Percentiles rank a stretch among this genome's conserved stretches.
These are phyloP conservation scores for Rhododendron vialii DNA, from an alignment of 148 eudicot species.

Conservation along the genomic window DNA sequence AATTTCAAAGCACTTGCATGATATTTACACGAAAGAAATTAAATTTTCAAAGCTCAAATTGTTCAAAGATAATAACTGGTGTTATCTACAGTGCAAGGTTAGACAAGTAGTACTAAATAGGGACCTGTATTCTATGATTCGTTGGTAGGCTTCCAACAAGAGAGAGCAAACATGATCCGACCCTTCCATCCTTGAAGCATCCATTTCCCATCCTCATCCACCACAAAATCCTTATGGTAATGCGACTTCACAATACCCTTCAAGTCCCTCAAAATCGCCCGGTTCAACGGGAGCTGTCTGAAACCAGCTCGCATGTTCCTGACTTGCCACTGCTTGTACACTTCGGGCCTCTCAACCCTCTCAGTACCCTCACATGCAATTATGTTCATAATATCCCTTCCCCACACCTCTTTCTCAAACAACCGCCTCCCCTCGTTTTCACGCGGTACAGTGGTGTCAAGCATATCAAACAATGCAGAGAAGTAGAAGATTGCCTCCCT, in stretches of 20 bases:
- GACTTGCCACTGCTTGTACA: constrained; percentile 64
- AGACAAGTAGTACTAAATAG: neutral
- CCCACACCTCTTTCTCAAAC: constrained; percentile 32
- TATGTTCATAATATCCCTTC: constrained; percentile 42
- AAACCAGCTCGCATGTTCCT: constrained; percentile 48
- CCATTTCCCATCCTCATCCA: constrained; percentile 54
- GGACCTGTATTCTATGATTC: neutral
- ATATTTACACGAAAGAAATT: neutral
- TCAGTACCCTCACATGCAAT: constrained; percentile 61
- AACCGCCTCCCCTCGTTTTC: constrained; percentile 25
- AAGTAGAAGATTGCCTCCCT: constrained; percentile 34
- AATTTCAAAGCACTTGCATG: neutral
- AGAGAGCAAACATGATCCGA: constrained; percentile 43
- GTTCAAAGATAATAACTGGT: neutral
- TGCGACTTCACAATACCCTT: constrained; percentile 25
- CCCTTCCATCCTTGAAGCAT: constrained; percentile 82
- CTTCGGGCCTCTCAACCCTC: constrained; percentile 60
- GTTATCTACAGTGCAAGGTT: neutral
- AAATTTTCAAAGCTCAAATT: neutral
- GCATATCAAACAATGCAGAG: constrained; percentile 36
- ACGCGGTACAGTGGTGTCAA: constrained; percentile 22
- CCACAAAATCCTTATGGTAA: constrained; percentile 51
- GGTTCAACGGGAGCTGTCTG: constrained; percentile 25
- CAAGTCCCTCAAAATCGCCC: constrained; percentile 27
- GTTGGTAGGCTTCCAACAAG: constrained; percentile 46